Conservation (phyloP, 805 yeast genomes). For the Vanderwaltozyma verrucispora region DNA sequence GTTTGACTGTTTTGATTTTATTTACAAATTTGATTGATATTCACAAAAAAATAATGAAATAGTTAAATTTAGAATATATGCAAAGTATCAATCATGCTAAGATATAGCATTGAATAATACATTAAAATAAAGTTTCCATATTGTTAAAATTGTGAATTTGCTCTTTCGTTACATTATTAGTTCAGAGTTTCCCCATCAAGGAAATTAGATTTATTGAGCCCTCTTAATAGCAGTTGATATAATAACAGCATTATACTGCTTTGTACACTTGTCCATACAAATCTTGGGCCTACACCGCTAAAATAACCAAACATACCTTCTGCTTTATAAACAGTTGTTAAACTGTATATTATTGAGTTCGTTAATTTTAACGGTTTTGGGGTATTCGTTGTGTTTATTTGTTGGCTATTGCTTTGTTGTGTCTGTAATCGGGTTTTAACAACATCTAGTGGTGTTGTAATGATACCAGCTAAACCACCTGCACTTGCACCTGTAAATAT, state of each 20-base stretch:
- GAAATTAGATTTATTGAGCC: background rate
- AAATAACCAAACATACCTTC: conserved; percentile 79
- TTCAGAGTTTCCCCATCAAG: too few species aligned
- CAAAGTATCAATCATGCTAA: too few species aligned
- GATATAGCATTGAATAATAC: too few species aligned
- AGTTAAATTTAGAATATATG: too few species aligned
- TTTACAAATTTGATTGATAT: too few species aligned
- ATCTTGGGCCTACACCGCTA: conserved; percentile 93
- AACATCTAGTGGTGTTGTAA: conserved; percentile 89
- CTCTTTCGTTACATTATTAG: too few species aligned
- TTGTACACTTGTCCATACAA: conserved; percentile 93
- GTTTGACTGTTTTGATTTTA: too few species aligned
- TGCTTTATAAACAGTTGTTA: conserved; percentile 44
- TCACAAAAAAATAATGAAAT: too few species aligned
- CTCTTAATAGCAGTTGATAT: conserved; percentile 49
- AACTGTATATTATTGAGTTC: conserved; percentile 40
- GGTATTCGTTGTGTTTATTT: conserved; percentile 30
- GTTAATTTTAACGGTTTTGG: conserved; percentile 19
- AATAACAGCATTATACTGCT: conserved; percentile 86
- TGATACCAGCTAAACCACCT: conserved; percentile 81
- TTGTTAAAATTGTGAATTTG: too few species aligned
- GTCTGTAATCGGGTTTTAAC: conserved; percentile 91
- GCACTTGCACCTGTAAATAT: conserved; percentile 89
- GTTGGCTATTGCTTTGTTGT: conserved; percentile 37
- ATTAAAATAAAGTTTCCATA: too few species aligned